Evolutionary conservation across 495 filamentous ascomycete genomes (phyloP), one percentile per base, ranked within the genome.

Genomic region (Neurospora sp.): DNA sequence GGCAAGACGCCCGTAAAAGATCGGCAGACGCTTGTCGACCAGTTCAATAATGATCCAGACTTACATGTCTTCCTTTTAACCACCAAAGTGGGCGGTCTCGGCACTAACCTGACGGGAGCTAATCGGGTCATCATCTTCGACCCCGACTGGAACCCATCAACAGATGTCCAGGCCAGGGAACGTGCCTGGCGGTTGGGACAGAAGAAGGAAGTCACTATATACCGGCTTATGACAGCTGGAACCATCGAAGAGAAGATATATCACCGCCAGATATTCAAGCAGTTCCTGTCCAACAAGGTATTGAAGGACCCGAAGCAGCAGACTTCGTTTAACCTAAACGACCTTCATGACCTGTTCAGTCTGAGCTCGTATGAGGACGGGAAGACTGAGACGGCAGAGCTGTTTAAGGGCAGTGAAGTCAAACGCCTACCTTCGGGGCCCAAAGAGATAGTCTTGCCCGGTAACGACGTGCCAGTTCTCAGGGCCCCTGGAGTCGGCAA

Each of bases 191-290:
- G 96, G 48, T 85, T 99, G 12, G 96, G 96, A 4, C 96, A 99
- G 82, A 98, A 94, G 78, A 90, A 90, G 68, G 92, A 97, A 65
- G 96, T 99, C 22, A 94, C 91, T 0, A 94, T 99, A 40, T 99
- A 96, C 80, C 91, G 96, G 35, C 85, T 99, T 45, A 94, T 99
- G 92, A 96, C 93, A n/a, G 93, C 93, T 3, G 94, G 95, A 17
- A 98, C 96, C 0, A 98, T 99, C 40, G 96, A 99, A 77, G 96
- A 99, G 81, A 98, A 98, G 85, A 98, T 99, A 48, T 98, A 98
- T 72, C 96, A 98, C 79, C 91, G 96, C 6, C 96, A 99, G 80
- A 93, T 99, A 69, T 98, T 94, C 83, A 99, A 99, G 80, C 94
- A 97, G 75, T 97, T 97, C 76, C 83, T 99, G 40, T 92, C 92